A percentile compares a stretch with the other conserved stretches of the same genome.
Evolutionary conservation across 2,329 filamentous ascomycete genomes (phyloP).

Genomic region (Monilinia vaccinii-corymbosi): DNA sequence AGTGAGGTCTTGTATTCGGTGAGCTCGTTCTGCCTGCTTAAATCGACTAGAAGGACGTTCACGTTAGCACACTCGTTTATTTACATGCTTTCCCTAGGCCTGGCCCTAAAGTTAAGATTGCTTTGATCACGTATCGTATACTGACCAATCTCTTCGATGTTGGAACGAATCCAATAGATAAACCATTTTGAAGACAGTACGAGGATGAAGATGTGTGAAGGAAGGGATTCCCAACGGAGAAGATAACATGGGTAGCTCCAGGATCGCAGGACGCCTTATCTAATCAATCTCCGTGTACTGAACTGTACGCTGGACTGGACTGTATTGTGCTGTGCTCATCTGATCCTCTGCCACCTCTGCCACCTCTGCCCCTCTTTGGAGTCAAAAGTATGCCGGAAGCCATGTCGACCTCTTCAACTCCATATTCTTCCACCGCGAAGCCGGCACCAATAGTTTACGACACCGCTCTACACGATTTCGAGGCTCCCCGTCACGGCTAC

Average conservation of each 20-base stretch:
- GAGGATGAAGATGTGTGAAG: background rate
- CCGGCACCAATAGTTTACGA: constrained; percentile 4
- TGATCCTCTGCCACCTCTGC: background rate
- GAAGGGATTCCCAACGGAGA: no score
- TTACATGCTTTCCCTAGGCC: background rate
- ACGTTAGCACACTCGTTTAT: background rate
- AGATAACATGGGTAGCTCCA: no score
- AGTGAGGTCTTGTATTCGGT: constrained; percentile 58
- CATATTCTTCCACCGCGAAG: constrained; percentile 2
- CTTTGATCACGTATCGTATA: background rate
- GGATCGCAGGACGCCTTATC: no score
- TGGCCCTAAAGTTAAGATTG: background rate
- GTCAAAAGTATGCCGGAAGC: no score
- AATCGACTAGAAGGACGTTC: constrained; percentile 47
- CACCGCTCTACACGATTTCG: constrained; percentile 11
- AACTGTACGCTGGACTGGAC: no score
- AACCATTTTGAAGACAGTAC: constrained; percentile 22
- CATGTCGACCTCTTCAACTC: background rate
- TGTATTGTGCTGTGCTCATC: no score
- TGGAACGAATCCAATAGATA: constrained; percentile 29
- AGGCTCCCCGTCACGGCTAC: constrained; percentile 17
- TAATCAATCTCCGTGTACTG: no score
- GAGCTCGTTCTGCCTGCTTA: constrained; percentile 69
- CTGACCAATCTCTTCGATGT: constrained; percentile 29
- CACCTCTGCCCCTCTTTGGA: background rate